phyloP scores from a whole-genome alignment of 768 basidiomycete genomes.

The Strobilomyces echinocephalus region DNA sequence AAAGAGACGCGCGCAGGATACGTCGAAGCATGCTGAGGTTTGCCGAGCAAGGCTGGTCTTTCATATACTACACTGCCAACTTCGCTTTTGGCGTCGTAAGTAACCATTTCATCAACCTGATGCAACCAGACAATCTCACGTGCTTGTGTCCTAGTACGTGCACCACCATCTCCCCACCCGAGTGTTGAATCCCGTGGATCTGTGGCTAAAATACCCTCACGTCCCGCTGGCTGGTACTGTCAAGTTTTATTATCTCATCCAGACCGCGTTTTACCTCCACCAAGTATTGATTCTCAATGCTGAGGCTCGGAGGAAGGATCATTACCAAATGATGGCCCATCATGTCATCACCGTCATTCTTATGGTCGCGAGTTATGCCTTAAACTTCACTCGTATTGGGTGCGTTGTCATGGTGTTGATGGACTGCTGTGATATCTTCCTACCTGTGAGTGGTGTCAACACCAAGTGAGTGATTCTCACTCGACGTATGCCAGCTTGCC shows the following conservation, averaged over 20 bases:
- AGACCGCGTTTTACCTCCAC: conserved; percentile 87
- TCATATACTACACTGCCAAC: conserved; percentile 72
- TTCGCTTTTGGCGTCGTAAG: conserved; percentile 81
- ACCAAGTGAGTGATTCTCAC: neutral
- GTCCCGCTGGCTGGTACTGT: conserved; percentile 69
- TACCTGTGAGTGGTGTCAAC: conserved; percentile 61
- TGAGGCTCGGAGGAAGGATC: conserved; percentile 88
- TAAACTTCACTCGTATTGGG: conserved; percentile 84
- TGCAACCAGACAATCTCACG: conserved; percentile 9
- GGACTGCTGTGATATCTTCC: conserved; percentile 90
- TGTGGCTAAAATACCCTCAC: conserved; percentile 85
- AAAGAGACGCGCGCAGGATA: conserved; percentile 54
- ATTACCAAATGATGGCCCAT: conserved; percentile 94
- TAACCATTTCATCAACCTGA: conserved; percentile 23
- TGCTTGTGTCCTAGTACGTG: conserved; percentile 57
- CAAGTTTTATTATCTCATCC: conserved; percentile 87
- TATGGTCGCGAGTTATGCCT: conserved; percentile 71
- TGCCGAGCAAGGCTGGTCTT: conserved; percentile 92
- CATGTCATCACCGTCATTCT: conserved; percentile 85
- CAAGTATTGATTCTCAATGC: conserved; percentile 90
- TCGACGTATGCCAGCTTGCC: conserved; percentile 54
- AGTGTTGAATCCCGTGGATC: conserved; percentile 54
- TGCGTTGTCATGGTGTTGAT: conserved; percentile 87
- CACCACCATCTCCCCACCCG: conserved; percentile 66
- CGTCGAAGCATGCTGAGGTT: conserved; percentile 78